Evolutionary conservation across 2,329 filamentous ascomycete species (phyloP).

Genomic region (Nothomitra cinnamomea): DNA sequence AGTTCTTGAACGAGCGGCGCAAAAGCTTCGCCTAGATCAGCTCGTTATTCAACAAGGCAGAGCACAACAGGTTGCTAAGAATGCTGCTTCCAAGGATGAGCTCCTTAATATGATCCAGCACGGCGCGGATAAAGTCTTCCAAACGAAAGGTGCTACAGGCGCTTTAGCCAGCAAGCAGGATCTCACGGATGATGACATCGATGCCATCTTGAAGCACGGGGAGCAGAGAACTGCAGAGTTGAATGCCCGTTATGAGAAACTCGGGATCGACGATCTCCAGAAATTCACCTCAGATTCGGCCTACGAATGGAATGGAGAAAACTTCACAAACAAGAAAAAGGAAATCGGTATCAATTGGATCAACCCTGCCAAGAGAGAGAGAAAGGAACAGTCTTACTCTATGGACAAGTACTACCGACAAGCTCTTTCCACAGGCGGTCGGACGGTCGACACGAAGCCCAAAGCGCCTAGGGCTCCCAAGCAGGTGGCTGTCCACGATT

Average conservation of each 20-base stretch:
- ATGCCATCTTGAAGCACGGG: slow-evolving; percentile 69
- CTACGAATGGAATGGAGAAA: slow-evolving; percentile 97
- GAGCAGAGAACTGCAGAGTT: slow-evolving; percentile 80
- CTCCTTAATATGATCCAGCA: slow-evolving; percentile 97
- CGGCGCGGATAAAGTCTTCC: slow-evolving; percentile 88
- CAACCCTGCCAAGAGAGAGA: slow-evolving; percentile 93
- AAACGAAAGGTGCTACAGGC: slow-evolving; percentile 49
- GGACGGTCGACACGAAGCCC: slow-evolving; percentile 65
- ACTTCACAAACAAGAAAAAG: slow-evolving; percentile 82
- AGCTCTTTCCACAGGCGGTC: slow-evolving; percentile 65
- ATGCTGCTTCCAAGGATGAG: slow-evolving; percentile 88
- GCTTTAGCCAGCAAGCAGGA: slow-evolving; percentile 41
- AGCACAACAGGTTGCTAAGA: slow-evolving; percentile 76
- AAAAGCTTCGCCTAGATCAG: slow-evolving; percentile 91
- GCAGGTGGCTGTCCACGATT: slow-evolving; percentile 83
- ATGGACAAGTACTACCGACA: slow-evolving; percentile 98
- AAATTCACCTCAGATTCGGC: slow-evolving; percentile 96
- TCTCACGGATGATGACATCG: slow-evolving; percentile 77
- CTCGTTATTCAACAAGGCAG: slow-evolving; percentile 96
- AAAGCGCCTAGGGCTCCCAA: slow-evolving; percentile 93
- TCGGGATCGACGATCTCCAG: slow-evolving; percentile 90
- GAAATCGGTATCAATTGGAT: slow-evolving; percentile 93
- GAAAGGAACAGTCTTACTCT: slow-evolving; percentile 94
- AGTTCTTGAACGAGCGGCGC: slow-evolving; percentile 86
- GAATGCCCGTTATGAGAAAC: slow-evolving; percentile 87